Percentiles rank a stretch among this genome's conserved stretches.
Conservation (phyloP, 805 yeast genomes). For the Cyberlindnera japonica region DNA sequence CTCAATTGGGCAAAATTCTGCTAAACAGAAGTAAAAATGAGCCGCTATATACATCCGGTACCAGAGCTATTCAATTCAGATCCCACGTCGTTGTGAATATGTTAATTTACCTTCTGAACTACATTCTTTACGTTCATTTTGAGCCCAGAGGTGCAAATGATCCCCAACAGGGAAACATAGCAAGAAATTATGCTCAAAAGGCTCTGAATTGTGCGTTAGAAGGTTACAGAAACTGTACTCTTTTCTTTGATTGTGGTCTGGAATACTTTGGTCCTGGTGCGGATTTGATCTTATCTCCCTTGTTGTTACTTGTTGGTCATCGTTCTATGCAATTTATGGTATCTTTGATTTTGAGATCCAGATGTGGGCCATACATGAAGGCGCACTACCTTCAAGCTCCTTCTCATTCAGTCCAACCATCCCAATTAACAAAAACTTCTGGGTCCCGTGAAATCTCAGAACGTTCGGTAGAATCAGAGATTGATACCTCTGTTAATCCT, state of each 20-base stretch:
- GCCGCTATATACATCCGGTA: constrained; percentile 28
- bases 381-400: constrained; percentile 9
- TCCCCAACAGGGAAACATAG: constrained; percentile 31
- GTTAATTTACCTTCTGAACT: constrained; percentile 47
- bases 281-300: constrained; percentile 47
- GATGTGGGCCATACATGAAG: constrained; percentile 40
- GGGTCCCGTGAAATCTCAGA: too few species aligned
- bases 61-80: constrained; percentile 37
- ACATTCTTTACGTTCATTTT: constrained; percentile 43
- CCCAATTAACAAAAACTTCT: too few species aligned
- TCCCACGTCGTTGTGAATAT: constrained; percentile 42
- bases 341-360: constrained; percentile 47
- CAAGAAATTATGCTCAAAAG: constrained; percentile 39
- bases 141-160: constrained; percentile 39
- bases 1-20: constrained; percentile 31
- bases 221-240: constrained; percentile 39
- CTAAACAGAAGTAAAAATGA: constrained; percentile 23
- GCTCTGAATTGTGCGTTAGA: constrained; percentile 41
- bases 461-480: too few species aligned
- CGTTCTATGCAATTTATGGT: constrained; percentile 56
- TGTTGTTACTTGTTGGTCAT: constrained; percentile 49
- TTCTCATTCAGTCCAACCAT: too few species aligned
- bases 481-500: too few species aligned
- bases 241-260: constrained; percentile 37
- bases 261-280: constrained; percentile 36